Base-by-base conservation (phyloP, 192 early-diverging fungal genomes). In the Rhizoclosmatium globosum region DNA sequence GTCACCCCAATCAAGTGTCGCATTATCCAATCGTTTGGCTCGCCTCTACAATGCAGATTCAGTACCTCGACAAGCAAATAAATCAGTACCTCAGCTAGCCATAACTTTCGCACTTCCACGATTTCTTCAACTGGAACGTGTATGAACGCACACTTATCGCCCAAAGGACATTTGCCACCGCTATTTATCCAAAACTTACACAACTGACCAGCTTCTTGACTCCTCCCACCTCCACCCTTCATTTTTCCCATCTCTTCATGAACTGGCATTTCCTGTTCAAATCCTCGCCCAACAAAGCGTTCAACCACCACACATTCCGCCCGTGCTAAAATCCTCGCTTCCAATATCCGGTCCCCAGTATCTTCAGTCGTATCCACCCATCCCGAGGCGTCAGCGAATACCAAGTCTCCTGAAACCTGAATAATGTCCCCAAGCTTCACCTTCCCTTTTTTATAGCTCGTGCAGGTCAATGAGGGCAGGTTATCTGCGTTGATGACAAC, bases 171-270 rank as follows among this genome's bases (percentile, higher is more conserved):
- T 31, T 67, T 62, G 2, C 81, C 72, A 11, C 61, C 71, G 23
- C 71, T 70, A 42, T 82, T 82, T n/a, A 82, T 23, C 73, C 79
- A 85, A 60, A 78, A 83, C 43, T 85, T 85, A 45, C 84, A 85
- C 13, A 68, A n/a, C 19, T 71, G 6, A 31, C 31, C 31, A 31
- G 31, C 31, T 31, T 62, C 7, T 62, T 23, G 7, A 7, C 60
- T 62, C 38, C 60, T 62, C 21, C 21, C 4, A 19, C 60, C 31
- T 31, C 4, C 60, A 62, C 9, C 1, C 17, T 53, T 53, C 50
- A 13, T 53, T 17, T 53, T 53, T 53, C 7, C 60, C 9, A 62
- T 4, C 7, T 4, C 60, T 39, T 68, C 46, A 17, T 48, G 56
- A 17, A 74, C 72, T 23, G 72, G 72, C 43, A 62, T 60, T 43